Conservation (phyloP, 2,329 filamentous ascomycete species). For the Epichloe gansuensis region DNA sequence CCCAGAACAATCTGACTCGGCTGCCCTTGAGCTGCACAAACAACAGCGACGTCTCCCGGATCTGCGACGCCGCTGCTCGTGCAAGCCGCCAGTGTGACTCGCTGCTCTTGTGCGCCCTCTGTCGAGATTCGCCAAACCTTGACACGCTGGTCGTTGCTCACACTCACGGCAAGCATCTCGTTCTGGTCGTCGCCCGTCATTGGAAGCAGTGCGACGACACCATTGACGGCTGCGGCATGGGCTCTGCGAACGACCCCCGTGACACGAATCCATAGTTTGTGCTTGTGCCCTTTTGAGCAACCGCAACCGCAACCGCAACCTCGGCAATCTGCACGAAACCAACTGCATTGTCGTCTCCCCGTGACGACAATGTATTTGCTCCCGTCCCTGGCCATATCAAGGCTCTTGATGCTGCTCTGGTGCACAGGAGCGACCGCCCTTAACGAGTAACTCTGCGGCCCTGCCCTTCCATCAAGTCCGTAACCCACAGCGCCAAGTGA, state of each 20-base stretch:
- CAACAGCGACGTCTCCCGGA: conserved; percentile 37
- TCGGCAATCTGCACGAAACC: conserved; percentile 34
- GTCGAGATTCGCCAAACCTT: conserved; percentile 38
- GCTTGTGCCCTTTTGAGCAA: not conserved
- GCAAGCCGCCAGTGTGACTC: conserved; percentile 33
- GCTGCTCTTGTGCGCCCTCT: conserved; percentile 6
- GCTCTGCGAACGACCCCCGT: conserved; percentile 31
- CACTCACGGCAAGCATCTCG: conserved; percentile 26
- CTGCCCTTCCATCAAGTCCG: conserved; percentile 5
- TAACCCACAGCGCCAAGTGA: conserved; percentile 35
- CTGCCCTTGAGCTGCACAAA: conserved; percentile 12
- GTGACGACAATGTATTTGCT: conserved; percentile 46
- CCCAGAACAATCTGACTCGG: conserved; percentile 24
- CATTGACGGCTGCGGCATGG: conserved; percentile 63
- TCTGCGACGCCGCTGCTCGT: conserved; percentile 49
- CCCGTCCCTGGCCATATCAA: conserved; percentile 31
- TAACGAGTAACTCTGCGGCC: conserved; percentile 14
- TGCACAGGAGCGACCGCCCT: conserved; percentile 43
- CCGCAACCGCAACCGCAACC: conserved; percentile 7
- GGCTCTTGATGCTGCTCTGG: conserved; percentile 67
- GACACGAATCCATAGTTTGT: conserved; percentile 12
- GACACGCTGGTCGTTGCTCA: conserved; percentile 50
- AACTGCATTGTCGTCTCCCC: conserved; percentile 80
- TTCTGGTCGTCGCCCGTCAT: conserved; percentile 1
- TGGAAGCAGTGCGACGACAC: conserved; percentile 31